Conservation (phyloP, 1,284 basidiomycete species). For the Trichosporon asahii region DNA sequence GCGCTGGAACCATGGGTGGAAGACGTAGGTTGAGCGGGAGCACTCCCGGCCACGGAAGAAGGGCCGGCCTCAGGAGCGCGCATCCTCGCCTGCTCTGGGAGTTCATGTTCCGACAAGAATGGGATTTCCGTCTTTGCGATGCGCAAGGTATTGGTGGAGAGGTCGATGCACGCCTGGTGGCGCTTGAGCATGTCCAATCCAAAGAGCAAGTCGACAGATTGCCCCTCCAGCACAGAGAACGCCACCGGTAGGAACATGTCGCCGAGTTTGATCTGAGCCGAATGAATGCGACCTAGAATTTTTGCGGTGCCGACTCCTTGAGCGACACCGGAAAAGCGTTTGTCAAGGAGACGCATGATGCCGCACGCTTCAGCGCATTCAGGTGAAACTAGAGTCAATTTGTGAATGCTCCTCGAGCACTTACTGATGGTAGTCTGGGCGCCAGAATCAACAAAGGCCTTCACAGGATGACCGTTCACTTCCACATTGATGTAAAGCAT, state of each 20-base stretch:
- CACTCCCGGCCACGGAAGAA: neutral
- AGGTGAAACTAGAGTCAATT: constrained; percentile 79
- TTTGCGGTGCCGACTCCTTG: constrained; percentile 93
- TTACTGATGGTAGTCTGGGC: constrained; percentile 94
- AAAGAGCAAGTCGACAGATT: constrained; percentile 86
- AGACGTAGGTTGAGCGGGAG: neutral
- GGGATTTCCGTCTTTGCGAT: constrained; percentile 81
- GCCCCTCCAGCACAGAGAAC: constrained; percentile 94
- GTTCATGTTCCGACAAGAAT: constrained; percentile 90
- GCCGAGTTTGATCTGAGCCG: constrained; percentile 83
- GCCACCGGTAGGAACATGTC: constrained; percentile 82
- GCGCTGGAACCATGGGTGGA: neutral
- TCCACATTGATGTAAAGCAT: constrained; percentile 85
- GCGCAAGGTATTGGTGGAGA: constrained; percentile 78
- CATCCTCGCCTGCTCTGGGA: constrained; percentile 72
- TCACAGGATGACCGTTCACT: constrained; percentile 84
- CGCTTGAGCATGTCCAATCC: constrained; percentile 98
- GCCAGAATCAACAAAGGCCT: constrained; percentile 97
- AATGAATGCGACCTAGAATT: constrained; percentile 91
- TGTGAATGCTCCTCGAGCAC: too few species aligned
- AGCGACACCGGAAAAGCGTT: constrained; percentile 82
- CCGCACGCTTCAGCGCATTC: constrained; percentile 90
- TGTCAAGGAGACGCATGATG: constrained; percentile 89
- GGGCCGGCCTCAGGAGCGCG: neutral
- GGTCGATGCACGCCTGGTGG: constrained; percentile 92